Evolutionary conservation across 805 yeast genomes (phyloP).

Genomic region (Brettanomyces nanus): DNA sequence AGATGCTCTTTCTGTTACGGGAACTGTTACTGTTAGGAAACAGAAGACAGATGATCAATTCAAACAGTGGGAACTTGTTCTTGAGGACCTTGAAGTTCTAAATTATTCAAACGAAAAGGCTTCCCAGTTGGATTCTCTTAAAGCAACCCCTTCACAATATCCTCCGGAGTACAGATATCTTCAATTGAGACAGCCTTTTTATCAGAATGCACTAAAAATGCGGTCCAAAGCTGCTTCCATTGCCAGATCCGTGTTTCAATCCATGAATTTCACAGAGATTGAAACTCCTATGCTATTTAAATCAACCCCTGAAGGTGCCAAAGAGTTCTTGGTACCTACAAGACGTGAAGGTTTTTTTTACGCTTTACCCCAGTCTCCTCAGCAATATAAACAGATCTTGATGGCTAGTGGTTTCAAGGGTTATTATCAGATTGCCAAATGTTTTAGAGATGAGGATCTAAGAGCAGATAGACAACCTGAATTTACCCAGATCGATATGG

Average conservation of each 20-base stretch:
- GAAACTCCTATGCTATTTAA: constrained; percentile 93
- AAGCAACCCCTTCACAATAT: constrained; percentile 44
- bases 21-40: constrained; percentile 35
- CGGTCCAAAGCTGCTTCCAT: constrained; percentile 48
- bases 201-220: constrained; percentile 46
- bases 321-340: constrained; percentile 92
- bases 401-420: constrained; percentile 89
- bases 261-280: constrained; percentile 58
- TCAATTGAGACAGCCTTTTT: constrained; percentile 58
- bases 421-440: constrained; percentile 86
- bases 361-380: constrained; percentile 96
- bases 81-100: constrained; percentile 43
- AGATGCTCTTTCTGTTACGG: constrained; percentile 64
- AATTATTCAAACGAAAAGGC: constrained; percentile 55
- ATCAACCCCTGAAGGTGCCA: constrained; percentile 96
- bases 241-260: constrained; percentile 30
- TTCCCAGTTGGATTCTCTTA: constrained; percentile 57
- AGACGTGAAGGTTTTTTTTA: constrained; percentile 55
- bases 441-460: constrained; percentile 94
- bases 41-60: constrained; percentile 13
- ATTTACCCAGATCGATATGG: constrained; percentile 94
- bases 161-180: constrained; percentile 79
- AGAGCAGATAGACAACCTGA: constrained; percentile 96
- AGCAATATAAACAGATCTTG: constrained; percentile 88
- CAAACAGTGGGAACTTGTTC: constrained; percentile 47